Base-by-base conservation (phyloP, 331 rosid species). In the Dryas integrifolia region DNA sequence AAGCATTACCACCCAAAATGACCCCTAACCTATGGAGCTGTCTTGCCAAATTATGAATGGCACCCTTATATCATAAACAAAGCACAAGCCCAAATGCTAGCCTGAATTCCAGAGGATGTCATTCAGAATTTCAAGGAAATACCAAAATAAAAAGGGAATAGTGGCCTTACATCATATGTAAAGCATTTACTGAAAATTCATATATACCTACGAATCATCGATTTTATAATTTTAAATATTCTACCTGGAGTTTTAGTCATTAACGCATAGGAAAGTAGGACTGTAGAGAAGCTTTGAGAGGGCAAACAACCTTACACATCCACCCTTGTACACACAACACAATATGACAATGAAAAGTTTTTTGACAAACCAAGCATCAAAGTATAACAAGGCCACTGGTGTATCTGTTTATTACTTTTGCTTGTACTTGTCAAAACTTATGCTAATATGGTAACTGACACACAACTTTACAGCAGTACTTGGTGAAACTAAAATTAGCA, bases 51-150 rank as follows among this genome's bases (percentile, higher is more conserved):
- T 66, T 21, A 15, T 47, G 56, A 66, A 52, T 38, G 45, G 4
- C 18, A 30, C 18, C 43, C 45, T 47, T 65, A 65, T 6, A 65
- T 48, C 16, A 45, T 40, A 18, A 43, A 63, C 30, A 26, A 30
- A 9, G 51, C 35, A 63, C 13, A 55, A 65, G 4, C 48, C 12
- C 44, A 24, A 9, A 65, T 24, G 57, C 24, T 4, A 66, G 57
- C 21, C 18, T 24, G 13, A 48, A 62, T 24, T 47, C 55, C 21
- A 66, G 7, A 47, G 44, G 47, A 24, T 47, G 57, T 47, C 57
- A 66, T 45, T 41, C 67, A 62, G 49, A 53, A 53, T 41, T 62
- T 62, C 49, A 16, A n/a, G 50, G 7, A 62, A n/a, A 41, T 15
- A 30, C 35, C 2, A 15, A 49, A 62, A 1, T 7, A 39, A 41